Evolutionary conservation across 2,329 filamentous ascomycete genomes (phyloP).

Genomic region (Cordyceps javanica): DNA sequence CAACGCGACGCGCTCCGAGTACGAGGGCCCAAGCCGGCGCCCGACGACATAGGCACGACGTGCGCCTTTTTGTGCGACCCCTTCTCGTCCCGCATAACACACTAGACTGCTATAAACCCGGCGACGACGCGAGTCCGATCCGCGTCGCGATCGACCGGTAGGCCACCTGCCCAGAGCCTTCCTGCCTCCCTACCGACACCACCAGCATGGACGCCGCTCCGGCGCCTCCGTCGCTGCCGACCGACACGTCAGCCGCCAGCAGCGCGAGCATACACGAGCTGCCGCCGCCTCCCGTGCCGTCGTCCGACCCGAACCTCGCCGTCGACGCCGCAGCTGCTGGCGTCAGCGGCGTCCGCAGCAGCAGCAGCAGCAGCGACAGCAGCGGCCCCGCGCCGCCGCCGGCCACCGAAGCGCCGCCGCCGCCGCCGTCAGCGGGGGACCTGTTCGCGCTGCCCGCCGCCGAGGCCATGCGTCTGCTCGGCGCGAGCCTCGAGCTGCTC

Average conservation of each 20-base stretch:
- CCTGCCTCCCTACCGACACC: too few relatives aligned
- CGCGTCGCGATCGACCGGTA: not conserved
- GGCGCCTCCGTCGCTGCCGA: not conserved
- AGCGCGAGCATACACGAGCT: constrained; percentile 18
- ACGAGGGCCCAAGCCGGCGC: not conserved
- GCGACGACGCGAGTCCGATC: not conserved
- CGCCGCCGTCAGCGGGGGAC: constrained; percentile 40
- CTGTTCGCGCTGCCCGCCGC: constrained; percentile 67
- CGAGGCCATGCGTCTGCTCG: constrained; percentile 74
- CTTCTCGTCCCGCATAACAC: not conserved
- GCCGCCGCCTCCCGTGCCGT: constrained; percentile 38
- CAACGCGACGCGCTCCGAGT: constrained; percentile 6
- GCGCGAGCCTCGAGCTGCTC: constrained; percentile 62
- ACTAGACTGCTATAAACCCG: not conserved
- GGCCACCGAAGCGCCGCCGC: constrained; percentile 19
- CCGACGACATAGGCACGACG: not conserved
- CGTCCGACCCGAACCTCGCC: constrained; percentile 31
- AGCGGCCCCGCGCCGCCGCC: constrained; percentile 9
- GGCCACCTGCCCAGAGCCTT: not conserved
- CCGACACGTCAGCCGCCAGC: not conserved
- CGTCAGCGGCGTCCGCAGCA: too few relatives aligned
- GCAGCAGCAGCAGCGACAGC: not conserved
- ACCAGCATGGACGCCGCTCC: constrained; percentile 1
- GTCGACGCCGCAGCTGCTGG: constrained; percentile 10
- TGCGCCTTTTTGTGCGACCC: too few relatives aligned